Evolutionary conservation across 2,329 filamentous ascomycete species (phyloP).

Genomic region (Aureobasidium sp.): DNA sequence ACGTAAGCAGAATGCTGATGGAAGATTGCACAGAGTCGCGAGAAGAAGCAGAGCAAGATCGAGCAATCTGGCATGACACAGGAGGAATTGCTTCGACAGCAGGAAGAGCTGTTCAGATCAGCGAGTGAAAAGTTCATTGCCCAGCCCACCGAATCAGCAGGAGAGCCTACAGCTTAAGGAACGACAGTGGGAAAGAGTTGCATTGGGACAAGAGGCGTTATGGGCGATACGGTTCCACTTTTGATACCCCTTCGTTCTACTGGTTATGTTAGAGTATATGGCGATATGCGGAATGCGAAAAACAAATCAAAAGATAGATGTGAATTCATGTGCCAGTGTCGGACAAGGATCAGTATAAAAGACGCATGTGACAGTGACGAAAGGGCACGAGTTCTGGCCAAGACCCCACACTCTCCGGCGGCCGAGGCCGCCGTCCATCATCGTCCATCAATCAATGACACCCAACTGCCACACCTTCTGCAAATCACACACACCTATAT

Average conservation of each 20-base stretch:
- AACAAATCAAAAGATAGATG: background rate
- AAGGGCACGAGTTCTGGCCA: background rate
- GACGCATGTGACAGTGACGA: constrained; percentile 17
- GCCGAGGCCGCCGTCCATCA: constrained; percentile 1
- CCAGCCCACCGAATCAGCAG: constrained; percentile 14
- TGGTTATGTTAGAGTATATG: background rate
- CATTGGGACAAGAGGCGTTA: constrained; percentile 5
- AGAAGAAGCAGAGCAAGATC: constrained; percentile 96
- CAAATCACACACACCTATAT: constrained; percentile 11
- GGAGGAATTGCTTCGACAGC: constrained; percentile 80
- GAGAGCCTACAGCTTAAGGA: constrained; percentile 1
- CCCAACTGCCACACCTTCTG: background rate
- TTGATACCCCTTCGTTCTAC: constrained; percentile 13
- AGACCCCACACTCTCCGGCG: constrained; percentile 15
- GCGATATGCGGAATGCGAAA: background rate
- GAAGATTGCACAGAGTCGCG: constrained; percentile 60
- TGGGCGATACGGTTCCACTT: constrained; percentile 8
- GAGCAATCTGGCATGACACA: constrained; percentile 88
- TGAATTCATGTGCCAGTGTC: no score
- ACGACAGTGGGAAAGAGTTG: background rate
- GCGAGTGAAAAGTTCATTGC: constrained; percentile 65
- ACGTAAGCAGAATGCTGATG: constrained; percentile 12
- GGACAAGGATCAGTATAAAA: no score
- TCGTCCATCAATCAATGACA: background rate
- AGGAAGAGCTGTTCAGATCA: constrained; percentile 83